Evolutionary conservation across 768 basidiomycete species (phyloP), one percentile per base, ranked within the genome.

Genomic region (Lentinula aciculospora): DNA sequence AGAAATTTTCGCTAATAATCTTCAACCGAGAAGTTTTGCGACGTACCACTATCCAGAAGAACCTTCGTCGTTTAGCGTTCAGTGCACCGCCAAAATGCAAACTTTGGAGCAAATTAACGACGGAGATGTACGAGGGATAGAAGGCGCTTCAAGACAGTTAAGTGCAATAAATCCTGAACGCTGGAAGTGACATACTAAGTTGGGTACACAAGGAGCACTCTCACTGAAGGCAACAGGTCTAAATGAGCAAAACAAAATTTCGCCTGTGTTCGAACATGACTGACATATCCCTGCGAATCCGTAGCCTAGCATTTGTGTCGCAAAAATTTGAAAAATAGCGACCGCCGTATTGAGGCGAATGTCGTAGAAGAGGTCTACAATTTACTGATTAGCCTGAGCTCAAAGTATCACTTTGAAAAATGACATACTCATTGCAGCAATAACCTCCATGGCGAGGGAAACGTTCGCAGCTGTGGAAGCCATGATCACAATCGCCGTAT

Each of bases 401-500:
- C 9, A 48, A n/a, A n/a, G 15, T n/a, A 12, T 25, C 17, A 19
- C n/a, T 37, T n/a, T 12, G 5, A 23, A 58, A 4, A 3, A 53
- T 2, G 25, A 44, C 64, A 15, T 56, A 76, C 76, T 73, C 4
- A 83, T 66, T 10, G 81, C 79, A 3, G 81, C 81, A 50, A 81
- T 80, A 59, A 81, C 71, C 59, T 80, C 80, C 74, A 81, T 81
- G 0, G 77, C 78, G 19, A 72, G 68, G 3, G 81, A 79, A 1
- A 80, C 79, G 7, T 72, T 72, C 0, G 81, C 74, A 0, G 81
- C 80, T 4, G 81, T 83, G 1, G 79, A 80, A 2, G 80, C 66
- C 80, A 82, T 81, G 40, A 81, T 80, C 19, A 80, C 78, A 46
- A 83, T 82, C 6, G 71, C 73, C 0, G 81, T 78, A 60, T 83